Conservation (phyloP, 1,139 yeast genomes). For the Saccharomyces uvarum region DNA sequence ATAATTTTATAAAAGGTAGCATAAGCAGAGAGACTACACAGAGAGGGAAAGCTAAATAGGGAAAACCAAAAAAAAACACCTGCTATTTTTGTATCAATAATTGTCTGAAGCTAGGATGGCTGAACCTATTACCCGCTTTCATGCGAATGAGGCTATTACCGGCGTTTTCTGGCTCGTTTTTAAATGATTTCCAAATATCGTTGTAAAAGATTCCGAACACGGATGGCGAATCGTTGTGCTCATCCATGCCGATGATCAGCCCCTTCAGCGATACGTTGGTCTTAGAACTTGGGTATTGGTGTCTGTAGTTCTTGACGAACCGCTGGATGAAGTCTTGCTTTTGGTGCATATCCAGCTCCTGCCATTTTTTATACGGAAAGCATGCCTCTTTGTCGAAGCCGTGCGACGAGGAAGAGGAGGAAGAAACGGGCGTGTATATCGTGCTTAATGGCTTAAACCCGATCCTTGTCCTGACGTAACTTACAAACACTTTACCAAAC, state of each 20-base stretch:
- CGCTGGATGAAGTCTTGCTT: conserved; percentile 22
- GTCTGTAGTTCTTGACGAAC: conserved; percentile 24
- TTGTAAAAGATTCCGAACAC: conserved; percentile 30
- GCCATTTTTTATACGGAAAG: conserved; percentile 16
- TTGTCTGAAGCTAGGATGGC: conserved; percentile 14
- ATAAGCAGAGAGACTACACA: background rate
- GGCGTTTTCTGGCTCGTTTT: background rate
- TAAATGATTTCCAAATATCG: conserved; percentile 19
- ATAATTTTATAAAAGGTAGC: background rate
- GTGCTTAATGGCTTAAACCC: background rate
- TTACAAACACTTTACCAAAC: background rate
- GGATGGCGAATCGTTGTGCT: conserved; percentile 25
- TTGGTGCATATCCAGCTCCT: conserved; percentile 19
- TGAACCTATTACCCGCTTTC: conserved; percentile 9
- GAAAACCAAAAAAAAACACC: too few relatives aligned
- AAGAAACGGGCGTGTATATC: background rate
- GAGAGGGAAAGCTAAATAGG: background rate
- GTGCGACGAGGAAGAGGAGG: background rate
- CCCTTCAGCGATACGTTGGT: conserved; percentile 26
- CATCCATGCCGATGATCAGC: conserved; percentile 21
- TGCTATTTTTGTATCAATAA: conserved; percentile 11
- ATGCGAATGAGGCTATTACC: background rate
- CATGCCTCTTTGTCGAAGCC: conserved; percentile 12
- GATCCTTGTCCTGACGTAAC: background rate
- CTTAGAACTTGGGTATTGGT: conserved; percentile 27